Evolutionary conservation across 768 basidiomycete genomes (phyloP), one percentile per base, ranked within the genome.

Genomic region (Auriculariales sp.): DNA sequence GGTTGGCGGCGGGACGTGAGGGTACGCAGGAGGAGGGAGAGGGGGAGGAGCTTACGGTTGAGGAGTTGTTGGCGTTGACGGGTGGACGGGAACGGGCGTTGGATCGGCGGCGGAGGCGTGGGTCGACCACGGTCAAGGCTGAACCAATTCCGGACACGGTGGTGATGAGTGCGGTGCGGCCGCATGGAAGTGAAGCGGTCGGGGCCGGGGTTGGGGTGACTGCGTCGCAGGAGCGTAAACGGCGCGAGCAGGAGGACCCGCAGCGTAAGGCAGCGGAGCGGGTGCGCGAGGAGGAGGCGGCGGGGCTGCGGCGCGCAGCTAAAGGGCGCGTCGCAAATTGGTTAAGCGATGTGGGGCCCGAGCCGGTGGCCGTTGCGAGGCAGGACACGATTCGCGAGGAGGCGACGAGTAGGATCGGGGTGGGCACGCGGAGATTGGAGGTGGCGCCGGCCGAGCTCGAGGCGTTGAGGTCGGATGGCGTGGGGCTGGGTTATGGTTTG

Each of bases 281-380:
- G 25, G 14, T 33, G 28, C 66, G 62, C 53, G 66, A 65, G 29
- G 60, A 64, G 12, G 71, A 71, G 48, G 59, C 63, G 24, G 60
- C 63, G 28, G 63, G 64, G 29, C 53, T 75, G 19, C 58, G 66
- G 42, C 62, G 66, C 47, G 68, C 76, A 4, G 77, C 78, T 9
- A 81, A 82, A 52, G 83, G 83, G 5, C 67, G 82, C 22, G 78
- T 89, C n/a, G 71, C 84, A 7, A 83, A 79, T 6, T 89, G 85
- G 85, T 56, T 89, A 52, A 84, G 80, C 27, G 70, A 65, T 7
- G 77, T 87, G 45, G 79, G 80, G 47, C 68, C 74, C 3, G 74
- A 72, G n/a, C 46, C 28, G 10, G 46, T 47, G 27, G 27, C 46
- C 14, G 46, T 31, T 27, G 28, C 28, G 44, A n/a, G 19, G 14